Evolutionary conservation across 176 grass and related monocot species (phyloP).

Genomic region (Thinopyrum elongatum): DNA sequence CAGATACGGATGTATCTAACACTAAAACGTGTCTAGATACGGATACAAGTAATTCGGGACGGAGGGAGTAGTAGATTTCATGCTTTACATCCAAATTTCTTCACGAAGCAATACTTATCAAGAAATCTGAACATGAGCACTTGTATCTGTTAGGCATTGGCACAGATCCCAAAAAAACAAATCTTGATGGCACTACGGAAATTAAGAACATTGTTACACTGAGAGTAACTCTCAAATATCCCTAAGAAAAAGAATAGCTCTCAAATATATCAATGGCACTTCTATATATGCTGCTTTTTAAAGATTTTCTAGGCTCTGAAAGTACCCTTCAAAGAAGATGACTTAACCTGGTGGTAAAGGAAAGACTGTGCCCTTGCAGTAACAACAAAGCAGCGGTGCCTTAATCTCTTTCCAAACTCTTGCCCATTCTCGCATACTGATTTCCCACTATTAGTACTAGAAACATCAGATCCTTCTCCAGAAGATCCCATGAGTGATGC

Average conservation of each 20-base stretch:
- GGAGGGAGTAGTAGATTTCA: neutral
- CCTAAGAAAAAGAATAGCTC: neutral
- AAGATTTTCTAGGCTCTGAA: constrained; percentile 7
- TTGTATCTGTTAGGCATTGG: neutral
- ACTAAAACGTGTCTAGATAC: too few species aligned
- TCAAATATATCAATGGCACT: neutral
- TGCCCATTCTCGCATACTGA: constrained; percentile 21
- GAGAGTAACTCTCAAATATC: neutral
- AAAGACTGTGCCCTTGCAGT: constrained; percentile 87
- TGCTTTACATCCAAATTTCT: neutral
- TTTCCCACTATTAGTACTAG: constrained; percentile 29
- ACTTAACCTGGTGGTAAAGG: constrained; percentile 93
- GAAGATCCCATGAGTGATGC: constrained; percentile 41
- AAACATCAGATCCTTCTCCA: constrained; percentile 40
- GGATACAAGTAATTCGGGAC: too few species aligned
- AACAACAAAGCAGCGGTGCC: constrained; percentile 81
- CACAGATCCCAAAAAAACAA: neutral
- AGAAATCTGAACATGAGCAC: neutral
- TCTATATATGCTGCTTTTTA: too few species aligned
- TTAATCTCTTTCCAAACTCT: constrained; percentile 73
- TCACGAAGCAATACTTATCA: neutral
- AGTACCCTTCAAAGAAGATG: constrained; percentile 17
- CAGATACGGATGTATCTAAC: too few species aligned
- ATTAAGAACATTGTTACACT: neutral
- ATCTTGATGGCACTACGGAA: neutral